These are phyloP conservation scores for Solanum arcanum DNA, from an alignment of 257 asterid species.

Conservation along the genomic window DNA sequence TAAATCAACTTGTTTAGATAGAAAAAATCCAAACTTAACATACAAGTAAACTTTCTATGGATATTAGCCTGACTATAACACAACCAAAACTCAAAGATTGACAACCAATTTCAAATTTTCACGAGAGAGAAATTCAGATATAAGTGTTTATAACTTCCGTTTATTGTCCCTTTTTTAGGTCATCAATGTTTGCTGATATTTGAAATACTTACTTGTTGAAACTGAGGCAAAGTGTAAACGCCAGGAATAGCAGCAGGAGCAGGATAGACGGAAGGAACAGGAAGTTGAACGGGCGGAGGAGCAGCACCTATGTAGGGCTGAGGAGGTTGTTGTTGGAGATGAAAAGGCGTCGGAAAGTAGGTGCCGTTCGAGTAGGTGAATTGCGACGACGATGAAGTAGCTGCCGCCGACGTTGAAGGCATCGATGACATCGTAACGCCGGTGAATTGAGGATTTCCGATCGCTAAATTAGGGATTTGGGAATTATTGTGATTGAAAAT, in stretches of 20 bases:
- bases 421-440: not conserved
- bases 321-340: slow-evolving; percentile 67
- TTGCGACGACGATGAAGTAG: slow-evolving; percentile 38
- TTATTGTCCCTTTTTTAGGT: not conserved
- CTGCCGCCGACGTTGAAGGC: slow-evolving; percentile 38
- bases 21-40: not conserved
- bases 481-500: not conserved
- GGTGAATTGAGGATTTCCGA: not conserved
- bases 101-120: not conserved
- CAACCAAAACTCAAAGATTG: not conserved
- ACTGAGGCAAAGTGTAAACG: slow-evolving; percentile 24
- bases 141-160: not conserved
- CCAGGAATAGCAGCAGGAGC: slow-evolving; percentile 13
- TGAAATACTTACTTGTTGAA: slow-evolving; percentile 12
- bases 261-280: slow-evolving; percentile 17
- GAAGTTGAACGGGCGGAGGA: slow-evolving; percentile 15
- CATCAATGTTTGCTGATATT: not conserved
- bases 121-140: not conserved
- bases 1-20: not conserved
- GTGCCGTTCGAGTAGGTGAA: slow-evolving; percentile 57
- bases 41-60: not conserved
- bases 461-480: not conserved
- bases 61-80: not conserved
- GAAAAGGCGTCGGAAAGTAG: slow-evolving; percentile 93
- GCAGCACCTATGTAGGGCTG: slow-evolving; percentile 71